Evolutionary conservation across 2,329 filamentous ascomycete genomes (phyloP), one percentile per base, ranked within the genome.

Genomic region (Didymella lethalis): DNA sequence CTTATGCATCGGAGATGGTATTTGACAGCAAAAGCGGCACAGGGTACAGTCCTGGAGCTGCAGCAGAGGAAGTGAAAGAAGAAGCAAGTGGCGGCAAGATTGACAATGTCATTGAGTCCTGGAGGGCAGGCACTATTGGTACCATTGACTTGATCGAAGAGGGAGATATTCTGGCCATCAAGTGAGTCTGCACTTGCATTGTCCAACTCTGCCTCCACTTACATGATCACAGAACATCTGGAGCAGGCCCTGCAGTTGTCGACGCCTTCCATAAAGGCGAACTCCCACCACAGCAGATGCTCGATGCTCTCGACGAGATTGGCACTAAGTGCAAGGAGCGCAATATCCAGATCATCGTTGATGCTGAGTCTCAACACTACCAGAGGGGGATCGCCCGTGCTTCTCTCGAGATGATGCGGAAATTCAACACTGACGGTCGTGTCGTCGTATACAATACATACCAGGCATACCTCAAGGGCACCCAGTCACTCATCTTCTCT

Each of bases 1-100:
- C 90, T 26, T 96, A 96, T 70, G 92, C 92, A 7, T 87, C 84
- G 68, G 93, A 97, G 75, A 79, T 77, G 6, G 72, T 81, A 0
- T 79, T 80, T 32, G 79, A 82, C 48, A 70, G 78, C 32, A 72
- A 53, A 16, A 71, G 7, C 73, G 71, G 4, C 67, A 73, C 55
- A 59, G 36, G 10, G 16, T 61, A 23, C 54, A 65, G 18, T 38
- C 50, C 59, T 16, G 57, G 59, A 10, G 57, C 41, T 59, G 44
- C 65, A 60, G 60, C 20, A 63, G 67, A 63, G 7, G 63, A 55
- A 32, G 36, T 48, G 14, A 45, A 57, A 12, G 16, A 55, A 16
- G 53, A 54, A 18, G 53, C 59, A 29, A 28, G 46, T 11, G 40
- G 45, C 1, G 8, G 58, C 11, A 57, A 54, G 28, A 47, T 63